Evolutionary conservation across 1,284 basidiomycete species (phyloP).

Genomic region (Pyrrhoderma noxium): DNA sequence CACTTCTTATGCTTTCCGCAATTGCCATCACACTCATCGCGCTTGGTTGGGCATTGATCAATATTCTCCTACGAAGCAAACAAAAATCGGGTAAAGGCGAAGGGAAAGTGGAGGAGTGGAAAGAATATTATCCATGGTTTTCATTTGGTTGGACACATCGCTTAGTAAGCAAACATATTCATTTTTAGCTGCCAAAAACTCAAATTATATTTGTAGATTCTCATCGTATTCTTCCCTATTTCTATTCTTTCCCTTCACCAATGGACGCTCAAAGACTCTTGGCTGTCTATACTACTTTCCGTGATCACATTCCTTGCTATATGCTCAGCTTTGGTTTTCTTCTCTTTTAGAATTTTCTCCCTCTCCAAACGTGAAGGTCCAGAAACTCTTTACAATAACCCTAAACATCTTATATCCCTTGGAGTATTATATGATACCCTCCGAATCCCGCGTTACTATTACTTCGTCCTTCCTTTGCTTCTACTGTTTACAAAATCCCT

Average conservation of each 20-base stretch:
- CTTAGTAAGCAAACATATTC: conserved; percentile 35
- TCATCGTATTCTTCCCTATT: conserved; percentile 62
- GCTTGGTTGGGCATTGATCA: conserved; percentile 42
- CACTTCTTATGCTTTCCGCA: conserved; percentile 55
- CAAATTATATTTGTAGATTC: conserved; percentile 34
- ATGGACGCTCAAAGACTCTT: conserved; percentile 83
- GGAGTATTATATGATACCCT: conserved; percentile 52
- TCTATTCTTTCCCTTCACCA: conserved; percentile 79
- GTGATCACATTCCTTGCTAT: conserved; percentile 58
- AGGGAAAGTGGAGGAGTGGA: conserved; percentile 27
- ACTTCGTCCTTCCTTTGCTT: conserved; percentile 48
- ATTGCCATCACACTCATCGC: conserved; percentile 46
- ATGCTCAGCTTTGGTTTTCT: conserved; percentile 37
- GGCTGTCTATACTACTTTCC: conserved; percentile 65
- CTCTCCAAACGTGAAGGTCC: conserved; percentile 32
- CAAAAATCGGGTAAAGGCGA: conserved; percentile 19
- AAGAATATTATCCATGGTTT: conserved; percentile 39
- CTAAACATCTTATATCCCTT: conserved; percentile 30
- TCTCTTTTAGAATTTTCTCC: conserved; percentile 39
- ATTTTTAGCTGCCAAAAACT: conserved; percentile 7
- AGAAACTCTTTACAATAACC: conserved; percentile 33
- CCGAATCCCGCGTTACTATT: conserved; percentile 47
- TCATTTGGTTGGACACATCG: conserved; percentile 53
- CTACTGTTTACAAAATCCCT: conserved; percentile 57
- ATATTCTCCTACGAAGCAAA: conserved; percentile 27